These are phyloP conservation scores for Camelina laxa DNA, from an alignment of 345 rosid genomes.

Conservation along the genomic window DNA sequence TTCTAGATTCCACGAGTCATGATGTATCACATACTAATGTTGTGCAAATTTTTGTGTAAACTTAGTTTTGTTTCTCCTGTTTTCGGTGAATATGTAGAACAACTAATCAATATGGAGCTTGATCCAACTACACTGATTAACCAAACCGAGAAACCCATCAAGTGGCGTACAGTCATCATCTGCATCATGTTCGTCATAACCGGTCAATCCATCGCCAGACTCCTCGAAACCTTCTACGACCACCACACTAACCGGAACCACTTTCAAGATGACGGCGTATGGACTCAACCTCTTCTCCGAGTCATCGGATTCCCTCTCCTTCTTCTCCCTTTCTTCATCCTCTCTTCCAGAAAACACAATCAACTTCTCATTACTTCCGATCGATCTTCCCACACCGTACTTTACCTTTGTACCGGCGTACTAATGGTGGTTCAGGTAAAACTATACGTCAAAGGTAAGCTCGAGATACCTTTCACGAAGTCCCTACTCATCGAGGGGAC, in stretches of 20 bases:
- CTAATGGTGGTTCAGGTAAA: neutral
- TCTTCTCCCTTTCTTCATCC: constrained; percentile 15
- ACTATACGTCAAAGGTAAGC: neutral
- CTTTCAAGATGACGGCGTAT: neutral
- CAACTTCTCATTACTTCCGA: neutral
- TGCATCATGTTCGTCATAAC: neutral
- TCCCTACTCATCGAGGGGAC: constrained; percentile 20
- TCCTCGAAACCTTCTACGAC: constrained; percentile 14
- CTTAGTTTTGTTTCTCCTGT: neutral
- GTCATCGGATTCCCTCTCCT: constrained; percentile 26
- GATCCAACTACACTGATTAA: neutral
- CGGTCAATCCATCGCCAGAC: constrained; percentile 25
- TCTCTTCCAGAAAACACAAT: constrained; percentile 2
- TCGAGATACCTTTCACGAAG: neutral
- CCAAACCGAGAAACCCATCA: neutral
- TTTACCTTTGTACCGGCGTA: neutral
- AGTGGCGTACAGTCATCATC: constrained; percentile 10
- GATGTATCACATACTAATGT: neutral
- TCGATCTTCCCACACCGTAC: neutral
- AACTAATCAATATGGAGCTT: neutral
- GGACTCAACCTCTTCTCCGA: constrained; percentile 19
- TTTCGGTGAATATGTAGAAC: neutral
- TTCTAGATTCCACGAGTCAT: too few relatives aligned
- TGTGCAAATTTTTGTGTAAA: neutral
- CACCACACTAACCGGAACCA: neutral